Evolutionary conservation across 2,329 filamentous ascomycete genomes (phyloP).

Genomic region (Cladosporium velox): DNA sequence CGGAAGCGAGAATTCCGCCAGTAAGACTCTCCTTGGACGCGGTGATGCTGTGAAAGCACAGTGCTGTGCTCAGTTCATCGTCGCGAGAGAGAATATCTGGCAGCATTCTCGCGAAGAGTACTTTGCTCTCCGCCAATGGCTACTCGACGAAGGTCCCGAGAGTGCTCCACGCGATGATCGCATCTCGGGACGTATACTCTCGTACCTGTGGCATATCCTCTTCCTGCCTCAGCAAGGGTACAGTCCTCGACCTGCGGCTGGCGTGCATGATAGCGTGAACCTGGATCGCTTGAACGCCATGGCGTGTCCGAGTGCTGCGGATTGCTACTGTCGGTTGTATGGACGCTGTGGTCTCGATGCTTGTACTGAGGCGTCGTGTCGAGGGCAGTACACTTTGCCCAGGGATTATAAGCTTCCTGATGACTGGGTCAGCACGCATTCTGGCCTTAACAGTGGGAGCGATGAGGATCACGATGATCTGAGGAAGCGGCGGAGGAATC

Average conservation of each 20-base stretch:
- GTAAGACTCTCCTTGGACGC: slow-evolving; percentile 47
- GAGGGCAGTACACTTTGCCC: slow-evolving; percentile 45
- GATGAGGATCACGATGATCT: slow-evolving; percentile 10
- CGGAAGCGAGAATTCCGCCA: slow-evolving; percentile 34
- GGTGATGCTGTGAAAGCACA: slow-evolving; percentile 29
- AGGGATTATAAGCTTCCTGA: slow-evolving; percentile 40
- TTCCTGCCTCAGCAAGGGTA: slow-evolving; percentile 39
- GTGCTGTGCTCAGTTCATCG: slow-evolving; percentile 61
- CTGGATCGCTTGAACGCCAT: slow-evolving; percentile 42
- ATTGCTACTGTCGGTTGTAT: slow-evolving; percentile 51
- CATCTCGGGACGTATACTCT: slow-evolving; percentile 46
- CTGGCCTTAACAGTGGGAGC: background rate
- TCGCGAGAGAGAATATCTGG: slow-evolving; percentile 51
- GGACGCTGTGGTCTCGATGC: slow-evolving; percentile 39
- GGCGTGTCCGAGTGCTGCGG: slow-evolving; percentile 42
- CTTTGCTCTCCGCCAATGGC: slow-evolving; percentile 54
- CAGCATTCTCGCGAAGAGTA: slow-evolving; percentile 55
- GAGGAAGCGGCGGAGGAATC: background rate
- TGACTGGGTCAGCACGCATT: slow-evolving; percentile 15
- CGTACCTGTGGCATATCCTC: slow-evolving; percentile 54
- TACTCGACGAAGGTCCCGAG: slow-evolving; percentile 44
- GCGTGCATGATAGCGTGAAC: slow-evolving; percentile 32
- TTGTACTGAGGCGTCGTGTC: slow-evolving; percentile 39
- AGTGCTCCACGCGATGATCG: slow-evolving; percentile 45
- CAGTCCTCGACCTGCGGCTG: slow-evolving; percentile 1